Evolutionary conservation across 257 asterid species (phyloP).

Genomic region (Rauvolfia tetraphylla): DNA sequence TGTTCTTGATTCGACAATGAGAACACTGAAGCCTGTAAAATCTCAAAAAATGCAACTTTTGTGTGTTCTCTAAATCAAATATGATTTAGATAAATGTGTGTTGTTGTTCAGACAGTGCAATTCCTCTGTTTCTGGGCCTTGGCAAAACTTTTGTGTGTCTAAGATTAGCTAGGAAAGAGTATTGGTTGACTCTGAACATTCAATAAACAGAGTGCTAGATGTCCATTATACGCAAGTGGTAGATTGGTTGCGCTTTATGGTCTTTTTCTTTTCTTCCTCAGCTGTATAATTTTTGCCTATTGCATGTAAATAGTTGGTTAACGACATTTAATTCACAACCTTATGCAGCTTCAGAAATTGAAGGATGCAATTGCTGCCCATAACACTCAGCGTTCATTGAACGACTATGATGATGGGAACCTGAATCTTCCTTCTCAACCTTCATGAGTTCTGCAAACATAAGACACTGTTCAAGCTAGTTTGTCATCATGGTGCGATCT

Average conservation of each 20-base stretch:
- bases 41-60: not conserved
- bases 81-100: not conserved
- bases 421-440: slow-evolving; percentile 14
- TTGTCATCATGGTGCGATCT: not conserved
- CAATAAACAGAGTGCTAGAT: not conserved
- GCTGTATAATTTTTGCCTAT: not conserved
- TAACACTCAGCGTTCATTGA: slow-evolving; percentile 23
- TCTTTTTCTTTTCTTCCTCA: not conserved
- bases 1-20: not conserved
- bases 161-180: not conserved
- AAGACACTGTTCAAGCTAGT: slow-evolving; percentile 17
- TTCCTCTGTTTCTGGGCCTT: not conserved
- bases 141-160: not conserved
- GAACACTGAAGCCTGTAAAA: not conserved
- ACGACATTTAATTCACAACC: slow-evolving; percentile 1
- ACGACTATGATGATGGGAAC: slow-evolving; percentile 24
- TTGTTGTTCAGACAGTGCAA: not conserved
- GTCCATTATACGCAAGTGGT: not conserved
- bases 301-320: slow-evolving; percentile 9
- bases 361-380: slow-evolving; percentile 54
- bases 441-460: slow-evolving; percentile 21
- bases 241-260: not conserved
- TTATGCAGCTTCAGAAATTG: slow-evolving; percentile 59
- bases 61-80: not conserved
- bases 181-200: not conserved